Percentiles rank a stretch among this genome's conserved stretches.
Conservation (phyloP, 371 early-diverging fungal genomes). For the Syncephalis plumigaleata region DNA sequence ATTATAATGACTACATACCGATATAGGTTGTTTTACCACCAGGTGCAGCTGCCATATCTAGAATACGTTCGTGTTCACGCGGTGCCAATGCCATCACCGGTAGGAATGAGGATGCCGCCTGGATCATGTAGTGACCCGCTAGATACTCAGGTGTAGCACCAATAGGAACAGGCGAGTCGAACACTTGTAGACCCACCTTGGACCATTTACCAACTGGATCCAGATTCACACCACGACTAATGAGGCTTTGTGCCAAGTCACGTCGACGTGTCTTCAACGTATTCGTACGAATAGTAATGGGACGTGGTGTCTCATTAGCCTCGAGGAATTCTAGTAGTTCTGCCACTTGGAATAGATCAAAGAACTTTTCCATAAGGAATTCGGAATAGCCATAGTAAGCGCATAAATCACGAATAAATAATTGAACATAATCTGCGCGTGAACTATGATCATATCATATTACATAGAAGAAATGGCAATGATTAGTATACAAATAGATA, state of each 20-base stretch:
- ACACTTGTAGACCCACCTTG: slow-evolving; percentile 81
- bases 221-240: slow-evolving; percentile 94
- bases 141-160: slow-evolving; percentile 99
- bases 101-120: slow-evolving; percentile 95
- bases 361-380: slow-evolving; percentile 81
- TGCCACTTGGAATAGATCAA: slow-evolving; percentile 75
- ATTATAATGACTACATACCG: too few species aligned
- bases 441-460: too few species aligned
- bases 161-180: slow-evolving; percentile 80
- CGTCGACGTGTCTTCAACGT: slow-evolving; percentile 88
- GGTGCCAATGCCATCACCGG: slow-evolving; percentile 96
- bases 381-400: slow-evolving; percentile 92
- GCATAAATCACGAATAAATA: slow-evolving; percentile 72
- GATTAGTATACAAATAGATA: too few species aligned
- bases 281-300: slow-evolving; percentile 95
- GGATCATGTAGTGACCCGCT: slow-evolving; percentile 99
- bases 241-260: slow-evolving; percentile 87
- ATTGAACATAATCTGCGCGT: slow-evolving; percentile 70
- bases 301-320: slow-evolving; percentile 96
- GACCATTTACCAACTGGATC: slow-evolving; percentile 94
- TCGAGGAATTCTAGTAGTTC: slow-evolving; percentile 97
- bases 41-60: slow-evolving; percentile 99
- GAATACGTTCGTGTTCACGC: slow-evolving; percentile 79
- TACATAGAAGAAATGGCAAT: too few species aligned
- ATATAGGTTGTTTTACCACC: slow-evolving; percentile 98